These are phyloP conservation scores for Trichoderma virens DNA, from an alignment of 495 filamentous ascomycete species.

Conservation along the genomic window DNA sequence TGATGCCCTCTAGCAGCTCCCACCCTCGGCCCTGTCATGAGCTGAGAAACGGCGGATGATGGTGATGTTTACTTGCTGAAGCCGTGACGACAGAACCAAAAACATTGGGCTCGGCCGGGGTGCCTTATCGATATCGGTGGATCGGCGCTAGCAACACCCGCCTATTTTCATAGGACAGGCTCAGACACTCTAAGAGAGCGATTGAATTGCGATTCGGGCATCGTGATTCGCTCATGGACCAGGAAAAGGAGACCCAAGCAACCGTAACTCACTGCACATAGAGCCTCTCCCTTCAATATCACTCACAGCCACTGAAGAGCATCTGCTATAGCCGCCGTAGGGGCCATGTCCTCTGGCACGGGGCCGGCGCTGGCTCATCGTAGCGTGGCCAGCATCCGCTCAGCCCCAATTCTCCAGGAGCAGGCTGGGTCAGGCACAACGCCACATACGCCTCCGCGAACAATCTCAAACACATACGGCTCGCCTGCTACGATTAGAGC, in stretches of 20 bases:
- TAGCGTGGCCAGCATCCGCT: slow-evolving; percentile 43
- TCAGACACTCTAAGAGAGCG: neutral
- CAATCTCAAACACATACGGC: slow-evolving; percentile 54
- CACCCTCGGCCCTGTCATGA: neutral
- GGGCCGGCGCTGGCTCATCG: slow-evolving; percentile 36
- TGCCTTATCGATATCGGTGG: slow-evolving; percentile 4
- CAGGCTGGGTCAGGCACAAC: slow-evolving; percentile 21
- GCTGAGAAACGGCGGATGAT: slow-evolving; percentile 6
- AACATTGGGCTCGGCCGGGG: neutral
- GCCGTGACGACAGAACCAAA: neutral
- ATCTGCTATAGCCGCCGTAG: neutral
- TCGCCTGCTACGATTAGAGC: slow-evolving; percentile 64
- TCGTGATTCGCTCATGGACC: neutral
- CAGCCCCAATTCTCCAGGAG: slow-evolving; percentile 24
- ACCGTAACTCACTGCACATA: neutral
- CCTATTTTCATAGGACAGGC: neutral
- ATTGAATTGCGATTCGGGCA: neutral
- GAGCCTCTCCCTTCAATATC: neutral
- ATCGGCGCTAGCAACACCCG: neutral
- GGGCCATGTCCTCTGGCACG: slow-evolving; percentile 23
- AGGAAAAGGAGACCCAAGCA: neutral
- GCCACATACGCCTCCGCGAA: slow-evolving; percentile 55
- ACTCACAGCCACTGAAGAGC: neutral
- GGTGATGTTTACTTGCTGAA: neutral
- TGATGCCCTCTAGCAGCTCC: neutral